Conservation (phyloP, 1,284 basidiomycete species). For the Ustilago trichophora region DNA sequence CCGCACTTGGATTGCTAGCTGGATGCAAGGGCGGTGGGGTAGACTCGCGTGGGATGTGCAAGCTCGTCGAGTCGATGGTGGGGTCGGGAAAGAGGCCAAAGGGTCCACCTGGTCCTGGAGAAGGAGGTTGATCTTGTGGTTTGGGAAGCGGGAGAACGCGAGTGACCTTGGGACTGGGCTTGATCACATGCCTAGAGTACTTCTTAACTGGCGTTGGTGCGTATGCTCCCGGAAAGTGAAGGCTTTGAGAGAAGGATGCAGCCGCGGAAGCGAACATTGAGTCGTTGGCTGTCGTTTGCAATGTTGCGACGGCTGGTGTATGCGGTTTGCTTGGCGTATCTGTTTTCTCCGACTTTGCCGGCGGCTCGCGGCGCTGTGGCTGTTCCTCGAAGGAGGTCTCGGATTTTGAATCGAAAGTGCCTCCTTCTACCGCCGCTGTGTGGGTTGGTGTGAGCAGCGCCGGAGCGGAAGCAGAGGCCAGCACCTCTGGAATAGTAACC, state of each 20-base stretch:
- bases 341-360: constrained; percentile 1
- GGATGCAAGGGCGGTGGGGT: constrained; percentile 20
- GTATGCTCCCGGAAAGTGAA: constrained; percentile 33
- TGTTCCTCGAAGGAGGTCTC: too few species aligned
- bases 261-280: background rate
- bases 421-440: background rate
- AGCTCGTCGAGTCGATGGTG: background rate
- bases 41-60: constrained; percentile 24
- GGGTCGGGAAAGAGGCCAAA: constrained; percentile 7
- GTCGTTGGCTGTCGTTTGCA: background rate
- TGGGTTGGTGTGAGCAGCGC: too few species aligned
- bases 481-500: constrained; percentile 24
- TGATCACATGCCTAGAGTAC: constrained; percentile 38
- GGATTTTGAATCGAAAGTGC: background rate
- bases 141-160: too few species aligned
- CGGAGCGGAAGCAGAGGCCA: constrained; percentile 2
- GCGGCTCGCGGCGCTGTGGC: background rate
- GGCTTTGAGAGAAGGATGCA: constrained; percentile 24
- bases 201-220: constrained; percentile 14
- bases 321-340: constrained; percentile 17
- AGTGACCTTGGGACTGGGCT: constrained; percentile 17
- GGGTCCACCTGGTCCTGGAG: too few species aligned
- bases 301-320: constrained; percentile 8
- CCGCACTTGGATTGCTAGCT: too few species aligned
- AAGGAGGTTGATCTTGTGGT: too few species aligned